These are phyloP conservation scores for Eutypa lata DNA, from an alignment of 2,329 filamentous ascomycete genomes.

Conservation along the genomic window DNA sequence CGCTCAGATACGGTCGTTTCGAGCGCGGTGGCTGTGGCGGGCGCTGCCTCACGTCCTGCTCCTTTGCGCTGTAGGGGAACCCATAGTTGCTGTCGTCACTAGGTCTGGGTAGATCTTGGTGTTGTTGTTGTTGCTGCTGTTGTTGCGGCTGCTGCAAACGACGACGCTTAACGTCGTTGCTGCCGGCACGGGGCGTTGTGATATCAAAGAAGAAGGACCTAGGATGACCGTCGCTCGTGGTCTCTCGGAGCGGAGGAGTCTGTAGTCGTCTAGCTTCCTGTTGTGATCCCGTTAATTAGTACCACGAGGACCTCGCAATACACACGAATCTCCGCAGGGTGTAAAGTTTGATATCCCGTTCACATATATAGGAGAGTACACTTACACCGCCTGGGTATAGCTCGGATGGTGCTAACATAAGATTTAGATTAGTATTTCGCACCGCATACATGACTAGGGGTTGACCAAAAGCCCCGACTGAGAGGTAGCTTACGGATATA, in stretches of 20 bases:
- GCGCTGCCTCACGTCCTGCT: neutral
- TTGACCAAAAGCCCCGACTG: neutral
- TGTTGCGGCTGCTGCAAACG: constrained; percentile 1
- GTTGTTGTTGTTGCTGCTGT: neutral
- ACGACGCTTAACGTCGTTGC: neutral
- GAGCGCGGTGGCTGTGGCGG: neutral
- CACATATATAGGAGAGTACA: constrained; percentile 10
- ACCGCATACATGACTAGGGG: neutral
- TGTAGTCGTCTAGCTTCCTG: constrained; percentile 49
- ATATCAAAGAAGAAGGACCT: constrained; percentile 44
- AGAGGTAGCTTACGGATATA: neutral
- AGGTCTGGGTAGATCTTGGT: too few relatives aligned
- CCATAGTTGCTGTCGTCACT: too few relatives aligned
- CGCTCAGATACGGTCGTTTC: too few relatives aligned
- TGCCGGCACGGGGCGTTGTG: constrained; percentile 28
- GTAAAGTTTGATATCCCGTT: neutral
- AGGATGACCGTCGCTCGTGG: constrained; percentile 32
- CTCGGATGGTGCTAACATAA: constrained; percentile 6
- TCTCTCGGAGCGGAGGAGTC: constrained; percentile 43
- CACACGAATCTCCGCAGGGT: neutral
- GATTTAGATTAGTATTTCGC: neutral
- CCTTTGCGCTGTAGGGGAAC: neutral
- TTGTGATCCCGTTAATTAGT: neutral
- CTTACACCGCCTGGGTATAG: constrained; percentile 34
- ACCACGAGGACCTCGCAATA: too few relatives aligned